Base-by-base conservation (phyloP, 768 basidiomycete species). In the Kwoniella mangroviensis region DNA sequence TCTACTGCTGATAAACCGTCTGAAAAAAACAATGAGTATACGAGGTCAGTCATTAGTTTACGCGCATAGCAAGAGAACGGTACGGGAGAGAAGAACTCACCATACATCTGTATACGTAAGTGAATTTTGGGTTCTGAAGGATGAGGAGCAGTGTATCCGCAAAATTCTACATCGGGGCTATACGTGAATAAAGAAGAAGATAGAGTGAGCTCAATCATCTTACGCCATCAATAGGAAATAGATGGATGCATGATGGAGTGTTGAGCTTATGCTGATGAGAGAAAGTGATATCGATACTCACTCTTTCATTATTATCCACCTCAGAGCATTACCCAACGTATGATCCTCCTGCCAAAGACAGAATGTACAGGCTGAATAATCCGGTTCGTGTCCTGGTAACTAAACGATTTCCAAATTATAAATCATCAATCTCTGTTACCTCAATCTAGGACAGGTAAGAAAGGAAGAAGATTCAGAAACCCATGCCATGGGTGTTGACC, bases 221-320 rank as follows among this genome's bases (percentile, higher is more conserved):
- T 28, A 7, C 12, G 21, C 13, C 12, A 55, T 28, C 10, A 24
- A 51, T n/a, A 17, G 60, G 51, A 52, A 17, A 34, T 24, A 28
- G 34, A 28, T 41, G 53, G 4, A 5, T 34, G 34, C 34, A 34
- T 34, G 34, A 34, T 34, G 34, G 34, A 34, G 34, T 34, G n/a
- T n/a, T n/a, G n/a, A n/a, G n/a, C n/a, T n/a, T n/a, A n/a, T n/a
- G n/a, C n/a, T n/a, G n/a, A 34, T 34, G 5, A 7, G 34, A 34
- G 34, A 34, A n/a, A n/a, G n/a, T n/a, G n/a, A 55, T 9, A 6
- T 43, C 13, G 6, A 4, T 12, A 78, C 90, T 65, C 75, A 98
- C 97, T 99, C 96, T 86, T 98, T 97, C 96, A 98, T 98, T 68
- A 98, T 82, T 91, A 98, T 98, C 94, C 94, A 99, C 43, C 96